These are phyloP conservation scores for Candida pini DNA, from an alignment of 805 yeast genomes.

Conservation along the genomic window DNA sequence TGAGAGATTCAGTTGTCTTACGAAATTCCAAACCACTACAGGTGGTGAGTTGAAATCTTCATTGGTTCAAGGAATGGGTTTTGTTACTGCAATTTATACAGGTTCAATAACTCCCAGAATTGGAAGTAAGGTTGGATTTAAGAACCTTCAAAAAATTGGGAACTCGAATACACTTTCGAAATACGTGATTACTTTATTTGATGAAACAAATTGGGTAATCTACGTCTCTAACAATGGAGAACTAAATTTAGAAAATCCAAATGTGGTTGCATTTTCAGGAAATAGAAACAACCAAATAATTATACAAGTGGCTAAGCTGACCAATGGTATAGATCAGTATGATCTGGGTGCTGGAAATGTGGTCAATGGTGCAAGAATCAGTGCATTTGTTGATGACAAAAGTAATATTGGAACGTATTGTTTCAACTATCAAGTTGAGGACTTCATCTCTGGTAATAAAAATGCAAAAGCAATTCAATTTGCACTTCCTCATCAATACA, in stretches of 20 bases:
- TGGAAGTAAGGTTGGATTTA: conserved; percentile 62
- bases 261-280: conserved; percentile 31
- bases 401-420: conserved; percentile 34
- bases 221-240: conserved; percentile 34
- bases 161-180: conserved; percentile 41
- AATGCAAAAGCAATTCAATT: conserved; percentile 33
- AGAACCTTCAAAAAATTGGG: conserved; percentile 36
- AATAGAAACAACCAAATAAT: conserved; percentile 32
- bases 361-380: conserved; percentile 39
- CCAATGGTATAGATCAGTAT: conserved; percentile 32
- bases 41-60: conserved; percentile 38
- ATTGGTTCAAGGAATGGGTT: conserved; percentile 76
- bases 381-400: conserved; percentile 31
- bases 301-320: conserved; percentile 47
- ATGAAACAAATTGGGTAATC: conserved; percentile 60
- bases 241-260: conserved; percentile 18
- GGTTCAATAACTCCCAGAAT: conserved; percentile 50
- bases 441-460: conserved; percentile 9
- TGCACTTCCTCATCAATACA: conserved; percentile 51
- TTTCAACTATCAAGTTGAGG: conserved; percentile 32
- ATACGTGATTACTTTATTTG: conserved; percentile 48
- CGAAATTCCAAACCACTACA: conserved; percentile 26
- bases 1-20: conserved; percentile 28
- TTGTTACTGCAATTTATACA: conserved; percentile 56
- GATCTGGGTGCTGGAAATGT: conserved; percentile 70